A percentile compares a stretch with the other conserved stretches of the same genome.
Conservation (phyloP, 805 yeast genomes). For the Candida nemodendra region DNA sequence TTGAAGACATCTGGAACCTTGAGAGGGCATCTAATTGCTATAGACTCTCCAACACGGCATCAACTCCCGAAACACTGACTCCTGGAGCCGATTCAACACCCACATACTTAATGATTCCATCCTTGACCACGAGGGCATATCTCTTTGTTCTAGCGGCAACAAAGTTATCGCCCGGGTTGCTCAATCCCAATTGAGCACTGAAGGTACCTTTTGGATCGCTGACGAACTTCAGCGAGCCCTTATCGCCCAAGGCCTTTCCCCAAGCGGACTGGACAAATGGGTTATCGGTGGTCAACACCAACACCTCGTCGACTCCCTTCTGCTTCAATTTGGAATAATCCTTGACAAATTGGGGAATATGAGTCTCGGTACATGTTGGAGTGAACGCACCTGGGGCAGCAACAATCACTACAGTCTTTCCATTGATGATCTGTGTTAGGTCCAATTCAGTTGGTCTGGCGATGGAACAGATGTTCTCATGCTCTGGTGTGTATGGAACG, state of each 20-base stretch:
- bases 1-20: too few relatives aligned
- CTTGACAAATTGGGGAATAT: constrained; percentile 40
- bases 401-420: constrained; percentile 39
- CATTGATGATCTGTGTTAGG: constrained; percentile 35
- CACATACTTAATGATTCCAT: constrained; percentile 31
- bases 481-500: constrained; percentile 40
- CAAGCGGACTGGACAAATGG: constrained; percentile 45
- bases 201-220: constrained; percentile 64
- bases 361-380: constrained; percentile 45
- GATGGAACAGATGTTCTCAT: constrained; percentile 39
- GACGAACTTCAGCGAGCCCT: constrained; percentile 45
- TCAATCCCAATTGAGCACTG: constrained; percentile 58
- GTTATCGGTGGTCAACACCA: constrained; percentile 41
- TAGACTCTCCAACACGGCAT: constrained; percentile 36
- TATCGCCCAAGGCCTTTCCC: constrained; percentile 46
- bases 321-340: constrained; percentile 36
- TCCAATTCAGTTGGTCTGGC: constrained; percentile 38
- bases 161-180: constrained; percentile 49
- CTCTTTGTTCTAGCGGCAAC: constrained; percentile 63
- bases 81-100: constrained; percentile 45
- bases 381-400: constrained; percentile 54
- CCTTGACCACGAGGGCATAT: constrained; percentile 67
- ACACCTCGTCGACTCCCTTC: constrained; percentile 38
- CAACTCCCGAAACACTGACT: constrained; percentile 45
- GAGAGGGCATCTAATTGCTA: constrained; percentile 12